Conservation (phyloP, 352 stramenopile species). For the Globisporangium nagaii region DNA sequence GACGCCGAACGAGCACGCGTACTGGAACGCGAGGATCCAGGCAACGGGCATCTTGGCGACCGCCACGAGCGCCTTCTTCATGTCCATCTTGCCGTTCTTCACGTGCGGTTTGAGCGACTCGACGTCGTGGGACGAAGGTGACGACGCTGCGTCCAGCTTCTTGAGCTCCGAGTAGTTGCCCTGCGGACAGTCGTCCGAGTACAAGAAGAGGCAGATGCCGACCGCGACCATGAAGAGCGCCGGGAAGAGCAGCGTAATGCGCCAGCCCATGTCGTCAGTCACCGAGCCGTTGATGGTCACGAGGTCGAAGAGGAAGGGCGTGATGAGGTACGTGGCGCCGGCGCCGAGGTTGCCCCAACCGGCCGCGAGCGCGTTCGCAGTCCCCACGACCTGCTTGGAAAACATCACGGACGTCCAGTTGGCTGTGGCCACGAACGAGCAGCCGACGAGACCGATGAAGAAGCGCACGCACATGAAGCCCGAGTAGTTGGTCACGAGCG, state of each 20-base stretch:
- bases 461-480: slow-evolving; percentile 84
- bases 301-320: slow-evolving; percentile 84
- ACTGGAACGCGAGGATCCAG: slow-evolving; percentile 90
- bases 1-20: slow-evolving; percentile 91
- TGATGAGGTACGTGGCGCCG: slow-evolving; percentile 82
- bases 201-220: slow-evolving; percentile 63
- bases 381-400: slow-evolving; percentile 88
- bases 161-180: slow-evolving; percentile 86
- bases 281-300: slow-evolving; percentile 53
- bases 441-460: slow-evolving; percentile 92
- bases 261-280: slow-evolving; percentile 83
- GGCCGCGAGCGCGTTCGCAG: slow-evolving; percentile 87
- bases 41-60: no score
- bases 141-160: background rate
- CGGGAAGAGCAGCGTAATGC: slow-evolving; percentile 84
- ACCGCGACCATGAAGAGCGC: slow-evolving; percentile 76
- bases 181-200: slow-evolving; percentile 90
- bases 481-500: slow-evolving; percentile 73
- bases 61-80: no score
- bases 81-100: no score
- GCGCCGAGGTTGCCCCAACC: slow-evolving; percentile 94
- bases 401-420: slow-evolving; percentile 95
- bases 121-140: slow-evolving; percentile 31
- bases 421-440: slow-evolving; percentile 90
- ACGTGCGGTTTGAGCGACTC: no score